Conservation (phyloP, 1,284 basidiomycete genomes). For the Microbotryomycetes sp. region DNA sequence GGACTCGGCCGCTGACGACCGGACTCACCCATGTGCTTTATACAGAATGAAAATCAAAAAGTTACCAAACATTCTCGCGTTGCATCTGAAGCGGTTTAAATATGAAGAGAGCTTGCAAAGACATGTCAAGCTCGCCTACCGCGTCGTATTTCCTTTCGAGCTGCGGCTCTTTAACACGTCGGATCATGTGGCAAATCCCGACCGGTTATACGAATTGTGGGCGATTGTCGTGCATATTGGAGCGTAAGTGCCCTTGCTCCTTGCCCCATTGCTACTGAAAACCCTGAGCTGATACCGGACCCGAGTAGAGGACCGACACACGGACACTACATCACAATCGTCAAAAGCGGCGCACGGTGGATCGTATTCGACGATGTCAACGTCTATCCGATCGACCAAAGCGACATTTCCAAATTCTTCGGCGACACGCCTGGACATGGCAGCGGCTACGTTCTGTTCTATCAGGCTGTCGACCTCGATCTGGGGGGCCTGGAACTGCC, state of each 20-base stretch:
- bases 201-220: conserved; percentile 82
- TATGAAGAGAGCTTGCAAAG: conserved; percentile 82
- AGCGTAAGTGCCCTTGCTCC: conserved; percentile 65
- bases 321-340: conserved; percentile 93
- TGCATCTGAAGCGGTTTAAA: conserved; percentile 97
- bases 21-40: neutral
- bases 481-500: conserved; percentile 10
- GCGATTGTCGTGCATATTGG: conserved; percentile 97
- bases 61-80: conserved; percentile 83
- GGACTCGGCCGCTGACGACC: neutral
- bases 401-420: conserved; percentile 86
- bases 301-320: conserved; percentile 76
- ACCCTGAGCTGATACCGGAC: neutral
- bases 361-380: conserved; percentile 92
- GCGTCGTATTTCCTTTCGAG: conserved; percentile 91
- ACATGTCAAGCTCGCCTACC: conserved; percentile 90
- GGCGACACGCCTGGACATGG: conserved; percentile 75
- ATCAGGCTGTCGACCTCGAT: conserved; percentile 71
- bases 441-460: conserved; percentile 93
- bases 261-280: conserved; percentile 2
- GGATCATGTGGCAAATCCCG: conserved; percentile 80
- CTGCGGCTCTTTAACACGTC: conserved; percentile 93
- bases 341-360: conserved; percentile 76
- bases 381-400: conserved; percentile 77
- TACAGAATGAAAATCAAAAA: conserved; percentile 96